Percentiles rank a stretch among this genome's conserved stretches.
phyloP scores from a whole-genome alignment of 768 basidiomycete species.

The Strobilomyces echinocephalus region DNA sequence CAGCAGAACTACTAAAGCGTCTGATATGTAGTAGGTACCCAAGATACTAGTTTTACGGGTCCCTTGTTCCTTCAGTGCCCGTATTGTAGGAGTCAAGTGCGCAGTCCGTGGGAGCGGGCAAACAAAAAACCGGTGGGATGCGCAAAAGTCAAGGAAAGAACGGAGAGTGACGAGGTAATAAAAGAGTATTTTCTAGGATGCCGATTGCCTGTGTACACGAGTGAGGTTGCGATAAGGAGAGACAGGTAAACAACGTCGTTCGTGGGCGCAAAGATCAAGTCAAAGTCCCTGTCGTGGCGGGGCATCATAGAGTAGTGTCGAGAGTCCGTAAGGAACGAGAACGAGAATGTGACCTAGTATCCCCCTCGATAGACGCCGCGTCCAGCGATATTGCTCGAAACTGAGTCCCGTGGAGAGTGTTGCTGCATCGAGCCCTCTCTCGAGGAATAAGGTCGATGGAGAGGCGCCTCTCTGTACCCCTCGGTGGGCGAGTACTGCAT shows the following conservation, averaged over 20 bases:
- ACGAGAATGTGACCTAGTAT: slow-evolving; percentile 1
- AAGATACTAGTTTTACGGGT: background rate
- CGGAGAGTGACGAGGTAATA: background rate
- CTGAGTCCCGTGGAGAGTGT: slow-evolving; percentile 16
- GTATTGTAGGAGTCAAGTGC: slow-evolving; percentile 5
- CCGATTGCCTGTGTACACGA: background rate
- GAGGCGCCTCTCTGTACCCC: slow-evolving; percentile 53
- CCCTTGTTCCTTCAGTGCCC: background rate
- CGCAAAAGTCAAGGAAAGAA: background rate
- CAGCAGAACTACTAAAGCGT: background rate
- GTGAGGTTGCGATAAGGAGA: slow-evolving; percentile 8
- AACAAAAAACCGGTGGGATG: background rate
- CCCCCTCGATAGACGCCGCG: slow-evolving; percentile 28
- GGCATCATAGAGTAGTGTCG: slow-evolving; percentile 9
- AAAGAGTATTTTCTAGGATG: slow-evolving; percentile 11
- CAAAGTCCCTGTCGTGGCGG: slow-evolving; percentile 14
- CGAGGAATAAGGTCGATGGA: slow-evolving; percentile 50
- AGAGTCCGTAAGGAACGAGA: background rate
- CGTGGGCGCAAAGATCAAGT: background rate
- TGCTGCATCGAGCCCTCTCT: slow-evolving; percentile 11
- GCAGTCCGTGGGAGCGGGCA: background rate
- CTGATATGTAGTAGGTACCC: background rate
- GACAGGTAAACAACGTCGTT: slow-evolving; percentile 9
- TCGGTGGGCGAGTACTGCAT: slow-evolving; percentile 26
- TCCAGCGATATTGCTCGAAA: slow-evolving; percentile 25